phyloP scores from a whole-genome alignment of 768 basidiomycete genomes.

The Udeniomyces megalosporus region DNA sequence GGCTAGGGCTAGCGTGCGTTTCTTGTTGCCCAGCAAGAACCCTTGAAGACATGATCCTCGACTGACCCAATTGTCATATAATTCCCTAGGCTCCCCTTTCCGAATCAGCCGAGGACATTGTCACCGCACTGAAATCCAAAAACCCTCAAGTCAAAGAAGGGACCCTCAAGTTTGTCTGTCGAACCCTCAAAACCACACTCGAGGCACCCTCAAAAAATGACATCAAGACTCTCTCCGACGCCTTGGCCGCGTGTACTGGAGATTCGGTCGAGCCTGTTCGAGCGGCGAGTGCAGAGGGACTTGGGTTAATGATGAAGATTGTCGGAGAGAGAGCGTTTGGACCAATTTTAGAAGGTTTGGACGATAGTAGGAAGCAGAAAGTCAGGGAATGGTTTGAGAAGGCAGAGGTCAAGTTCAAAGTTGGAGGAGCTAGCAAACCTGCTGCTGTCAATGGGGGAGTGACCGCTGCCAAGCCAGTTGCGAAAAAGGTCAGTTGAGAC shows the following conservation, averaged over 20 bases:
- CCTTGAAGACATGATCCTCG: too few species aligned
- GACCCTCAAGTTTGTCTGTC: constrained; percentile 66
- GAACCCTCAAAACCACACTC: constrained; percentile 56
- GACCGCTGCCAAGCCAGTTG: constrained; percentile 21
- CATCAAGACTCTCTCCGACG: constrained; percentile 65
- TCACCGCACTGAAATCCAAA: constrained; percentile 62
- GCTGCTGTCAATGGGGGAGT: constrained; percentile 31
- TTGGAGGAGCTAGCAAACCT: constrained; percentile 31
- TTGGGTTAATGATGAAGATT: constrained; percentile 91
- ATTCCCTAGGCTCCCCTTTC: constrained; percentile 48
- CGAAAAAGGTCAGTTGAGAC: constrained; percentile 5
- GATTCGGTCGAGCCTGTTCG: constrained; percentile 80
- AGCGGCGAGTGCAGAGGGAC: constrained; percentile 68
- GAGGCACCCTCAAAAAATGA: constrained; percentile 55
- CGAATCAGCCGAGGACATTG: constrained; percentile 69
- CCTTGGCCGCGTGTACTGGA: constrained; percentile 57
- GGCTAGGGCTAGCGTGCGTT: constrained; percentile 58
- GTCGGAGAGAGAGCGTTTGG: constrained; percentile 83
- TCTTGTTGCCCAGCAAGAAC: background rate
- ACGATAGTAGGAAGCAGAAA: constrained; percentile 75
- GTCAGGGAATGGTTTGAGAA: constrained; percentile 87
- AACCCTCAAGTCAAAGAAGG: constrained; percentile 96
- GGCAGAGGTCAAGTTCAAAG: constrained; percentile 78
- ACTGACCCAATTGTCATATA: background rate
- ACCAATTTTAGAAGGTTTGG: constrained; percentile 65